These are phyloP conservation scores for Phytophthora colocasiae DNA, from an alignment of 352 stramenopile species.

Conservation along the genomic window DNA sequence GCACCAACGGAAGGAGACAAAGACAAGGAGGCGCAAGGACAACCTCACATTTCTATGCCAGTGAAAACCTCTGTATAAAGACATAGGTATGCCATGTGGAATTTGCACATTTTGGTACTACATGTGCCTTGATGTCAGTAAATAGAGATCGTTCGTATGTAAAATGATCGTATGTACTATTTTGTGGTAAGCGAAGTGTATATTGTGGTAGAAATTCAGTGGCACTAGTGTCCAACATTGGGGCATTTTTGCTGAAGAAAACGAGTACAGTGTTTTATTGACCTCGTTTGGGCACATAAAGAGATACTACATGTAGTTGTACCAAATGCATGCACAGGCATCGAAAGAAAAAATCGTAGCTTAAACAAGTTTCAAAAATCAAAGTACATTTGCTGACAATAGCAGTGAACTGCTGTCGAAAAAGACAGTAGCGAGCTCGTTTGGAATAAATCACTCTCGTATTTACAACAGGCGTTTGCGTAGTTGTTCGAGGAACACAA, in stretches of 20 bases:
- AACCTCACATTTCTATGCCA: constrained; percentile 12
- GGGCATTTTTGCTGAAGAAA: too few species aligned
- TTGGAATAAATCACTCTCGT: neutral
- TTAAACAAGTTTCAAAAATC: too few species aligned
- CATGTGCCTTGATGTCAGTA: neutral
- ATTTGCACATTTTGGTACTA: too few species aligned
- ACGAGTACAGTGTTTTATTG: too few species aligned
- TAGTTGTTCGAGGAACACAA: constrained; percentile 87
- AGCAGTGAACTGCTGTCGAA: neutral
- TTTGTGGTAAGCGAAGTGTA: neutral
- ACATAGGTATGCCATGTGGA: neutral
- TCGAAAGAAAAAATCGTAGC: too few species aligned
- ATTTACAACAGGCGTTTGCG: constrained; percentile 68
- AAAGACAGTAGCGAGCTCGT: neutral
- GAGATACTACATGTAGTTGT: too few species aligned
- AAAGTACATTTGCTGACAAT: too few species aligned
- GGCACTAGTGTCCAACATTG: neutral
- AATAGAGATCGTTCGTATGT: neutral
- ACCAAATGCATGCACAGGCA: too few species aligned
- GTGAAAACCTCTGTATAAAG: neutral
- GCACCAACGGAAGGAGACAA: constrained; percentile 29
- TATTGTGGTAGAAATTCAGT: neutral
- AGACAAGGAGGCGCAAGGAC: constrained; percentile 12
- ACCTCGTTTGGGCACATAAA: too few species aligned
- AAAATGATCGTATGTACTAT: neutral